Conservation (phyloP, 805 yeast species). For the Dipodascus albidus region DNA sequence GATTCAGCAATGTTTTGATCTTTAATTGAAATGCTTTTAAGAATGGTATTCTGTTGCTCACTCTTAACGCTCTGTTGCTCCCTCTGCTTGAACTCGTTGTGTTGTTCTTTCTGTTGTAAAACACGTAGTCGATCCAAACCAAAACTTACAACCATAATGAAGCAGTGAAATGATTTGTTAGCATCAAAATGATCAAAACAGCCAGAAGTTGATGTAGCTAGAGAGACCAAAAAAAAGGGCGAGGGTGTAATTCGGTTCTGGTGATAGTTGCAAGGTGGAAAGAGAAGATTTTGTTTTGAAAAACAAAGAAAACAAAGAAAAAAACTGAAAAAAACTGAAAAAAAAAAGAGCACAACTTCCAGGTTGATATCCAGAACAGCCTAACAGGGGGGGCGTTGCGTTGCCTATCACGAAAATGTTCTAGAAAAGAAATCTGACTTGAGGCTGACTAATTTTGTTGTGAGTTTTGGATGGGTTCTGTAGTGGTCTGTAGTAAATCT, state of each 20-base stretch:
- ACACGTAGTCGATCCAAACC: neutral
- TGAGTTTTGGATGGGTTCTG: neutral
- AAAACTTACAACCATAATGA: neutral
- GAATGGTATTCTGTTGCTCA: neutral
- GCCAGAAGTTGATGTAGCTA: neutral
- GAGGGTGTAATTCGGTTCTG: no score
- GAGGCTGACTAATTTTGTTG: neutral
- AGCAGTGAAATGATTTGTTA: neutral
- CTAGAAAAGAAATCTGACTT: neutral
- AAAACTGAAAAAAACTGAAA: neutral
- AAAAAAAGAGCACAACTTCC: neutral
- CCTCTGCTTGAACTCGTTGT: neutral
- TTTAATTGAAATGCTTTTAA: neutral
- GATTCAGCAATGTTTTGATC: no score
- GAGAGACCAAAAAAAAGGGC: neutral
- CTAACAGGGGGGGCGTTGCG: neutral
- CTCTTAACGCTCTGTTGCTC: neutral
- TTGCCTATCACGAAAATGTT: neutral
- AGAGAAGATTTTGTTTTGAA: no score
- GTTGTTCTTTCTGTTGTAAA: neutral
- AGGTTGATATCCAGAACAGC: neutral
- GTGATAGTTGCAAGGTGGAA: neutral
- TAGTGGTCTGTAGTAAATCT: neutral
- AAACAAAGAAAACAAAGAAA: neutral
- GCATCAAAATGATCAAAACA: neutral